Evolutionary conservation across 805 yeast genomes (phyloP), one percentile per base, ranked within the genome.

Genomic region (Kazachstania taianensis): DNA sequence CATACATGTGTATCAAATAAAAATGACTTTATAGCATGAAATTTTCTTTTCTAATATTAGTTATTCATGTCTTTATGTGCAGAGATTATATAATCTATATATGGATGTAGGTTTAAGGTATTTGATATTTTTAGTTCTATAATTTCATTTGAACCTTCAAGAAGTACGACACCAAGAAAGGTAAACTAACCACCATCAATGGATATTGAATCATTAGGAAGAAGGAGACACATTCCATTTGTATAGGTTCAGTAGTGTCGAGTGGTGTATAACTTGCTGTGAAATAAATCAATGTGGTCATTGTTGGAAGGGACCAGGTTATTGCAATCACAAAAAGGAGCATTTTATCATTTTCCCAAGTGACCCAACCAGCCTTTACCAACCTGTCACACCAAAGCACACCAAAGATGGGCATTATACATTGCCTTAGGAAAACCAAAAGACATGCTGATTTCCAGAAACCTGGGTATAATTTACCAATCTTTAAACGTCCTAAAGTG

Each of bases 191-290:
- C 9, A 75, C 73, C 49, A 87, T 59, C 4, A 75, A 46, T 1
- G 78, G 64, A 52, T 89, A 89, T 53, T 85, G 95, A 14, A 71
- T 67, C 51, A 89, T 72, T 43, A 87, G 66, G 20, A 73, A 68
- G 20, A 85, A 65, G 0, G 96, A 92, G 35, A 85, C 66, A 53
- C 94, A 81, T 54, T 89, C 94, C 78, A 89, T 77, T 56, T 86
- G 72, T 5, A 53, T 40, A 31, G 66, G 64, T 6, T 61, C 65
- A n/a, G 37, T 38, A 8, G 60, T 60, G 15, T 62, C 66, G 2
- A 76, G 75, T n/a, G 89, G 92, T 1, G 87, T 77, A 57, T 75
- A 81, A 53, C 83, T 76, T 3, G 95, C 92, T 1, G 96, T 86
- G 39, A 89, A 66, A 55, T 87, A 92, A 30, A 89, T 78, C 48